Conservation (phyloP, 192 early-diverging fungal genomes). For the Coemansia sp. region DNA sequence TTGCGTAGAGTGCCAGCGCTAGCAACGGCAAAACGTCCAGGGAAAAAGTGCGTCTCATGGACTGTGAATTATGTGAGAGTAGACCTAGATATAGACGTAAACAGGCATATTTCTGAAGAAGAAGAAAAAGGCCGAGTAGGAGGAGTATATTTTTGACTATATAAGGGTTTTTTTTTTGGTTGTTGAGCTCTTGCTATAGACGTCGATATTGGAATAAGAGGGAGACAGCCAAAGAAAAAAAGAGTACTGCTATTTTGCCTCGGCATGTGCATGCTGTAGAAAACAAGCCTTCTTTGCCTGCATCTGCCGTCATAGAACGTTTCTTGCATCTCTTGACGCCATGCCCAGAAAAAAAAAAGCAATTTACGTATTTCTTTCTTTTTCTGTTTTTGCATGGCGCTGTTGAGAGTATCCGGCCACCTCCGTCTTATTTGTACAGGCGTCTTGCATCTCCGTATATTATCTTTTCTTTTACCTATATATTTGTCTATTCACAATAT, state of each 20-base stretch:
- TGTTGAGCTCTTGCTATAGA: neutral
- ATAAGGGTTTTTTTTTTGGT: neutral
- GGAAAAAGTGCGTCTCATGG: neutral
- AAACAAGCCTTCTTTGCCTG: neutral
- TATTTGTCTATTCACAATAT: neutral
- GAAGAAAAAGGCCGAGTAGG: neutral
- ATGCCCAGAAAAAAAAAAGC: neutral
- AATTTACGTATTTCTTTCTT: neutral
- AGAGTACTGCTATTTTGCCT: conserved; percentile 2
- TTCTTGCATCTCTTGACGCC: neutral
- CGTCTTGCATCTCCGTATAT: neutral
- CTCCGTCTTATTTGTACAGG: neutral
- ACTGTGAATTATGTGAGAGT: neutral
- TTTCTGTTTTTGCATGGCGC: conserved; percentile 14
- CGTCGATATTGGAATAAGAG: neutral
- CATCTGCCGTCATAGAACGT: neutral
- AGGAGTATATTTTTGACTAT: neutral
- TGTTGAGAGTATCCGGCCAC: neutral
- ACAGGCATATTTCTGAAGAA: no score
- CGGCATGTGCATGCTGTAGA: neutral
- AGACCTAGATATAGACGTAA: no score
- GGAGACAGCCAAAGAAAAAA: no score
- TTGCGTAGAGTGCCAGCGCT: neutral
- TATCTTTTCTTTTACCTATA: neutral
- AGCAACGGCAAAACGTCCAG: conserved; percentile 2